Evolutionary conservation across 1,284 basidiomycete genomes (phyloP).

Genomic region (Ustilago trichophora): DNA sequence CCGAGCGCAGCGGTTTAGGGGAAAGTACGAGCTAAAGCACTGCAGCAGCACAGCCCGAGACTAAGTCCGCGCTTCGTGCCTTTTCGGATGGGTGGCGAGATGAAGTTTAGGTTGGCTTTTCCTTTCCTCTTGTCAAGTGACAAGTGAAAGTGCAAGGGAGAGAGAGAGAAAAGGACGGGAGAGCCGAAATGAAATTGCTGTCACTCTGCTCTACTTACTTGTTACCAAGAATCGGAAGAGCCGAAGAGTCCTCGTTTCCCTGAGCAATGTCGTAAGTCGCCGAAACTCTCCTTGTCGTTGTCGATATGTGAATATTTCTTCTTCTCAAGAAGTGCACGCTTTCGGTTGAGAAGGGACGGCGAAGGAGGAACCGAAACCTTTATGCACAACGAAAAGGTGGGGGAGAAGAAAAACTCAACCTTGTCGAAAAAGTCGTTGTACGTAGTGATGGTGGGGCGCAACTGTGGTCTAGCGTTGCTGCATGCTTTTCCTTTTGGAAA

Average conservation of each 20-base stretch:
- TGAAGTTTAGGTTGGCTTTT: too few species aligned
- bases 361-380: conserved; percentile 1
- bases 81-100: too few species aligned
- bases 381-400: neutral
- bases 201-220: too few species aligned
- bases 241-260: conserved; percentile 1
- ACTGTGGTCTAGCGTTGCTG: too few species aligned
- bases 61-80: conserved; percentile 1
- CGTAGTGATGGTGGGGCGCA: neutral
- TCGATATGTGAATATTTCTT: too few species aligned
- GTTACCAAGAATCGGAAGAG: neutral
- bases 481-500: too few species aligned
- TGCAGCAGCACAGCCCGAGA: conserved; percentile 7
- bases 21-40: neutral
- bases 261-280: too few species aligned
- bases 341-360: neutral
- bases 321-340: too few species aligned
- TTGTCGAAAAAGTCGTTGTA: neutral
- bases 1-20: conserved; percentile 1
- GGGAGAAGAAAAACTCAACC: neutral
- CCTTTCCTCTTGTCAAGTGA: too few species aligned
- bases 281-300: too few species aligned
- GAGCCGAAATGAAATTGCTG: conserved; percentile 11
- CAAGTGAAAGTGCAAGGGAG: too few species aligned
- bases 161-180: too few species aligned